These are phyloP conservation scores for Trichosporon sp. DNA, from an alignment of 1,284 basidiomycete genomes.

Conservation along the genomic window DNA sequence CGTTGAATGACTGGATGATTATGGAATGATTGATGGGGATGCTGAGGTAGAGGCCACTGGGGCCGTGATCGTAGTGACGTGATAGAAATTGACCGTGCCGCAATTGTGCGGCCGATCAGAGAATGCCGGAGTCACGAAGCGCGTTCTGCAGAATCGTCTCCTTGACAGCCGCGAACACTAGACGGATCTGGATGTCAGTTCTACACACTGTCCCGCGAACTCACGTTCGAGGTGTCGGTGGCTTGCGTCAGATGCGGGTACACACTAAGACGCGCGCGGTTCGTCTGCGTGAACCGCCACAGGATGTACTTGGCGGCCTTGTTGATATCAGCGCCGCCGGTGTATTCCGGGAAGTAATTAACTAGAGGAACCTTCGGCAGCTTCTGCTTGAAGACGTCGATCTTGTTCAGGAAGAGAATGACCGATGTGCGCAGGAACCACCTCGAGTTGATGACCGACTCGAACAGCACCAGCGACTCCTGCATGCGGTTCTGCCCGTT, in stretches of 20 bases:
- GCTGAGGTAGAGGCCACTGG: too few species aligned
- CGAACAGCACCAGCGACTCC: constrained; percentile 87
- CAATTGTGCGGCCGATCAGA: constrained; percentile 30
- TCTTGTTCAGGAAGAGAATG: constrained; percentile 92
- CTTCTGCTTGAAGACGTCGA: constrained; percentile 91
- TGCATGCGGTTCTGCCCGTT: constrained; percentile 82
- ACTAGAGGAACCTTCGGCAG: constrained; percentile 80
- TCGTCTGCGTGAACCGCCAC: constrained; percentile 95
- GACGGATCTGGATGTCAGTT: constrained; percentile 54
- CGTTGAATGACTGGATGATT: not conserved
- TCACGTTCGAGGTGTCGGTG: constrained; percentile 60
- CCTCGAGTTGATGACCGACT: constrained; percentile 92
- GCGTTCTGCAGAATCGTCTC: constrained; percentile 82
- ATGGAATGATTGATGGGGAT: not conserved
- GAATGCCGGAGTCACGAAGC: constrained; percentile 45
- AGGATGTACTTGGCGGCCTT: constrained; percentile 97
- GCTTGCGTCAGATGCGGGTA: constrained; percentile 75
- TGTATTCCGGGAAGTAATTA: constrained; percentile 90
- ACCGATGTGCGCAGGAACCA: constrained; percentile 94
- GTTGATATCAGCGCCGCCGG: constrained; percentile 85
- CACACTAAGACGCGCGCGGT: constrained; percentile 76
- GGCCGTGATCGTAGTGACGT: not conserved
- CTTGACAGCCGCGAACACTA: constrained; percentile 95
- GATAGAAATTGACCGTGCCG: too few species aligned
- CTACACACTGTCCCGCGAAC: constrained; percentile 37